Percentiles rank a stretch among this genome's conserved stretches.
Conservation (phyloP, 257 asterid genomes). For the Solanum chiquidenum region DNA sequence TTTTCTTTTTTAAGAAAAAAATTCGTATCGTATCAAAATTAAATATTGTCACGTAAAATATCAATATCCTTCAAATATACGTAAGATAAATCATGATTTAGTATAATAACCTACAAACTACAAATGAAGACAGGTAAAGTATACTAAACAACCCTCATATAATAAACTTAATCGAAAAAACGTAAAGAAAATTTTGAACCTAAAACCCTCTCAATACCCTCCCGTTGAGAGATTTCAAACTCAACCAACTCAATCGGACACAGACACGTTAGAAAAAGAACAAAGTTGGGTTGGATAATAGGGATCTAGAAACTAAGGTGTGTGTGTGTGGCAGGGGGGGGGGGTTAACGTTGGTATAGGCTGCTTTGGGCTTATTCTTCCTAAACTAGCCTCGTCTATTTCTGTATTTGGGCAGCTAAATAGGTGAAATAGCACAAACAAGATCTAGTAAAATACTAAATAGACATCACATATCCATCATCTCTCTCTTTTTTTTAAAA, state of each 20-base stretch:
- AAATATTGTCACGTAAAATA: not conserved
- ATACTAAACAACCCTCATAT: not conserved
- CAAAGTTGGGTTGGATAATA: not conserved
- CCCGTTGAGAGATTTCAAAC: too few species aligned
- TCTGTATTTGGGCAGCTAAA: constrained; percentile 28
- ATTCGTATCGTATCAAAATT: not conserved
- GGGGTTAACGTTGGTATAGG: not conserved
- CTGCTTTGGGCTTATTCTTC: constrained; percentile 12
- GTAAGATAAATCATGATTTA: not conserved
- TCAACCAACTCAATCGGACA: not conserved
- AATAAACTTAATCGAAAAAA: not conserved
- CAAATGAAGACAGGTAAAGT: not conserved
- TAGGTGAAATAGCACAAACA: not conserved
- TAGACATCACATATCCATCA: not conserved
- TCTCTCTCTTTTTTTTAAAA: not conserved
- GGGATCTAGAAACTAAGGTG: not conserved
- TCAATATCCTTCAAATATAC: not conserved
- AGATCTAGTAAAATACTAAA: not conserved
- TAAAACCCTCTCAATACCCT: not conserved
- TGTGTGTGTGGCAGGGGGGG: too few species aligned
- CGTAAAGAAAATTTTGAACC: not conserved
- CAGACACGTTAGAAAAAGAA: not conserved
- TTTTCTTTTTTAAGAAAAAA: not conserved
- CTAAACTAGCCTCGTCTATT: constrained; percentile 25
- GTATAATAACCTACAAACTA: not conserved